Evolutionary conservation across 169 alveolate species (phyloP), one percentile per base, ranked within the genome.

Genomic region (Plasmodium reichenowi): DNA sequence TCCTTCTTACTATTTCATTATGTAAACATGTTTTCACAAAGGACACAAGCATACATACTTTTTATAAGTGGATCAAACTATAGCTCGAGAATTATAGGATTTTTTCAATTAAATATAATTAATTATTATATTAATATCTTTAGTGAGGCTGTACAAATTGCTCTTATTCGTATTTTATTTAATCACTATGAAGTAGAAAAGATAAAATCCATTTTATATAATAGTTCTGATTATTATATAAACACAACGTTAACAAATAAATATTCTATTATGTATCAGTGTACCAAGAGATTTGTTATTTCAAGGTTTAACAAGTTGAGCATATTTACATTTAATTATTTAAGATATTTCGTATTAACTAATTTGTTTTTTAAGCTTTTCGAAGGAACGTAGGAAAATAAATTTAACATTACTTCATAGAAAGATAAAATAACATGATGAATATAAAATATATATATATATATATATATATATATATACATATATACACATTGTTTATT

Each of bases 321-420:
- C 45, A n/a, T 80, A 3, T 68, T 67, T 9, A 67, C 90, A 8
- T 80, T 80, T 15, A 80, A 80, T 48, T 80, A 80, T 20, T n/a
- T 80, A 17, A 78, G 90, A 26, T 80, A 80, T 17, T 67, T 80
- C 13, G 90, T 62, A 10, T 24, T 80, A n/a, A 80, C 90, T 0
- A 80, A 80, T 17, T 22, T 80, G 26, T 80, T 80, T 32, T 80
- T 80, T 48, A 66, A 67, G 29, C 60, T 66, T 24, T 67, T 26
- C 38, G 50, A 62, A 1, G 90, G 90, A 20, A 80, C 83, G 90
- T 80, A 68, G 52, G 90, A 66, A 4, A 4, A 32, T 32, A 32
- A 32, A 24, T 24, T 24, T 52, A 52, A 52, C 3, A 52, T 1
- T 52, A 52, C 13, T 6, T n/a, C 10, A 52, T n/a, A 52, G 0